Evolutionary conservation across 2,329 filamentous ascomycete species (phyloP).

Genomic region (Phymatotrichopsis omnivora): DNA sequence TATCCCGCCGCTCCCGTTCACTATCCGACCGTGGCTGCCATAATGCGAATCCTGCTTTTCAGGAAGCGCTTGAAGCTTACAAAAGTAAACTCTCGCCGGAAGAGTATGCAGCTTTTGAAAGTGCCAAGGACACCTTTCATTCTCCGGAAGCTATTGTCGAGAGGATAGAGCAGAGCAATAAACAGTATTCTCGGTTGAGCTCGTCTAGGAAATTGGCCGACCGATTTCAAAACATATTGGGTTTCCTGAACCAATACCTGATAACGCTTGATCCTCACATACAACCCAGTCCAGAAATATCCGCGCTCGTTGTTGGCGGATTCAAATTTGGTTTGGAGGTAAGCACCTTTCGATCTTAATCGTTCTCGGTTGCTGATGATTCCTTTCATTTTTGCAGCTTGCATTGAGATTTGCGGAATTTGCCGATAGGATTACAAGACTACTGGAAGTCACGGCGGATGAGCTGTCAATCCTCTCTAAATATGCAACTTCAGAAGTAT

Average conservation of each 20-base stretch:
- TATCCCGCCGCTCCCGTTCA: no score
- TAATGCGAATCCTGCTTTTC: constrained; percentile 3
- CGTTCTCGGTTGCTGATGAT: no score
- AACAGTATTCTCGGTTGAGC: no score
- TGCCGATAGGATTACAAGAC: constrained; percentile 5
- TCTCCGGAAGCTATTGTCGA: no score
- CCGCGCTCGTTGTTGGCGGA: constrained; percentile 6
- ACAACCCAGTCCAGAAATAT: background rate
- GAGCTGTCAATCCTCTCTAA: constrained; percentile 12
- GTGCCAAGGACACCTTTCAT: no score
- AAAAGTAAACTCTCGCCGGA: background rate
- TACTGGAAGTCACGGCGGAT: constrained; percentile 8
- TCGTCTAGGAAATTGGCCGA: no score
- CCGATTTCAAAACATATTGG: constrained; percentile 5
- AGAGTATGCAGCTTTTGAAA: constrained; percentile 5
- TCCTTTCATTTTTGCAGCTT: constrained; percentile 2
- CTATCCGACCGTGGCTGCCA: no score
- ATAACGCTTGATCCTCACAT: background rate
- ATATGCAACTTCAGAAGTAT: constrained; percentile 1
- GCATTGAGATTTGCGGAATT: constrained; percentile 12
- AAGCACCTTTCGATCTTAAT: no score
- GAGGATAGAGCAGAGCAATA: no score
- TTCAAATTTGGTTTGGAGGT: constrained; percentile 6
- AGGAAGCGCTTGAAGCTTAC: constrained; percentile 6
- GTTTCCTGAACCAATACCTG: constrained; percentile 3